Percentiles rank a stretch among this genome's conserved stretches.
phyloP scores from a whole-genome alignment of 768 basidiomycete genomes.

The Rhodotorula kratochvilovae region DNA sequence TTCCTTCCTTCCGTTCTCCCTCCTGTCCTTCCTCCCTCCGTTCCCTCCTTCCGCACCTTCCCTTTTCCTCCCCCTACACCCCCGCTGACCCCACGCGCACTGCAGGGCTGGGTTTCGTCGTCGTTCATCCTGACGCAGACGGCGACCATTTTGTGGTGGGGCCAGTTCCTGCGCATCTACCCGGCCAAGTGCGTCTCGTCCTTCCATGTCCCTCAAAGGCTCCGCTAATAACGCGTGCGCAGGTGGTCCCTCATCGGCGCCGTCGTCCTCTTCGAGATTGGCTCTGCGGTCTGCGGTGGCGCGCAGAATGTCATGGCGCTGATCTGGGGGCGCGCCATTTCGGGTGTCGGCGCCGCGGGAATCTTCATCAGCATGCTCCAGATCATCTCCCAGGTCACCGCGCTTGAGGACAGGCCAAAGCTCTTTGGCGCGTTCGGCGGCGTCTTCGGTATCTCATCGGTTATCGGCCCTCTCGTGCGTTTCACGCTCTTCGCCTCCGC shows the following conservation, averaged over 20 bases:
- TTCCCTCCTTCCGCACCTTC: no score
- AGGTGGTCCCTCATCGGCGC: constrained; percentile 11
- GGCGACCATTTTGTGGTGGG: constrained; percentile 45
- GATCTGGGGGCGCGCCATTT: constrained; percentile 53
- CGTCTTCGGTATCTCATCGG: constrained; percentile 46
- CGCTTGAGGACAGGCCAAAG: constrained; percentile 41
- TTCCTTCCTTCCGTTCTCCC: no score
- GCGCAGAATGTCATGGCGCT: constrained; percentile 45
- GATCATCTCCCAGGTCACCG: constrained; percentile 41
- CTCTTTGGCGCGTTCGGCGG: constrained; percentile 52
- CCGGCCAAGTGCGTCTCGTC: constrained; percentile 45
- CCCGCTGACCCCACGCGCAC: no score
- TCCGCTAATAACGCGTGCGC: no score
- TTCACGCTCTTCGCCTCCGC: background rate
- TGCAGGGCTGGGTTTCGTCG: constrained; percentile 43
- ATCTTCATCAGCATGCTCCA: constrained; percentile 46
- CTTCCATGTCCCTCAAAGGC: no score
- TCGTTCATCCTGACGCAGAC: constrained; percentile 45
- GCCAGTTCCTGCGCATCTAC: constrained; percentile 46
- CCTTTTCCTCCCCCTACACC: no score
- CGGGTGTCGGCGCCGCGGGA: constrained; percentile 53
- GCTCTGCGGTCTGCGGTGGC: constrained; percentile 52
- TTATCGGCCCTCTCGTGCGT: constrained; percentile 32
- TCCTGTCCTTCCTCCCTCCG: no score
- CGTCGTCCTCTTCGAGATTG: constrained; percentile 52